Evolutionary conservation across 345 rosid genomes (phyloP).

Genomic region (Murraya paniculata): DNA sequence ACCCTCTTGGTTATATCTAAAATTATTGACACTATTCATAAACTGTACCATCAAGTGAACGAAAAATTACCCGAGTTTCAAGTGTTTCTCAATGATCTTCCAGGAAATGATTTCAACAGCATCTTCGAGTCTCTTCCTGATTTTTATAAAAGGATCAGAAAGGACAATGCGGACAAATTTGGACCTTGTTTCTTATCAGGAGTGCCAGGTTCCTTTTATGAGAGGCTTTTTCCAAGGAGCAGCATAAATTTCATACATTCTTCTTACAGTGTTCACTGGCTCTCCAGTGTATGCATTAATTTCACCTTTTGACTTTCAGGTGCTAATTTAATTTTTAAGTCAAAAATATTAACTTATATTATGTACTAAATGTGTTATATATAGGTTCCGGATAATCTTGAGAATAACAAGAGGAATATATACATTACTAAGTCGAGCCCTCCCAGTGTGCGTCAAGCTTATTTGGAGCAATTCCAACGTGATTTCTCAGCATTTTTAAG

Average conservation of each 20-base stretch:
- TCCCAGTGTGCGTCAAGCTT: constrained; percentile 29
- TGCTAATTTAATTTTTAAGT: no score
- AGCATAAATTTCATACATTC: constrained; percentile 36
- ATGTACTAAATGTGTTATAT: no score
- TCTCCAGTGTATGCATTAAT: constrained; percentile 28
- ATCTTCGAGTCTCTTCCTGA: constrained; percentile 24
- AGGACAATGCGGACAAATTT: no score
- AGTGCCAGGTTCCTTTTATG: constrained; percentile 47
- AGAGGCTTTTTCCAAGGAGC: constrained; percentile 40
- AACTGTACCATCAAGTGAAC: constrained; percentile 1
- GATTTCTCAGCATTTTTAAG: constrained; percentile 47
- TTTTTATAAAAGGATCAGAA: background rate
- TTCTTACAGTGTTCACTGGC: constrained; percentile 38
- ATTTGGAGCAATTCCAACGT: constrained; percentile 35
- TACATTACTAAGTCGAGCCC: constrained; percentile 38
- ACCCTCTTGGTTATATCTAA: constrained; percentile 20
- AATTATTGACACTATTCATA: constrained; percentile 14
- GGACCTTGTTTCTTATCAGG: constrained; percentile 31
- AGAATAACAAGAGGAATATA: constrained; percentile 21
- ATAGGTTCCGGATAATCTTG: constrained; percentile 27
- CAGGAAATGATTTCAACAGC: constrained; percentile 44
- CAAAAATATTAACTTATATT: no score
- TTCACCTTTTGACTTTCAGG: no score
- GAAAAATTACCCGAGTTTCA: constrained; percentile 25
- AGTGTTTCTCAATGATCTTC: constrained; percentile 45